Base-by-base conservation (phyloP, 2,329 filamentous ascomycete species). In the Fusarium sacchari region DNA sequence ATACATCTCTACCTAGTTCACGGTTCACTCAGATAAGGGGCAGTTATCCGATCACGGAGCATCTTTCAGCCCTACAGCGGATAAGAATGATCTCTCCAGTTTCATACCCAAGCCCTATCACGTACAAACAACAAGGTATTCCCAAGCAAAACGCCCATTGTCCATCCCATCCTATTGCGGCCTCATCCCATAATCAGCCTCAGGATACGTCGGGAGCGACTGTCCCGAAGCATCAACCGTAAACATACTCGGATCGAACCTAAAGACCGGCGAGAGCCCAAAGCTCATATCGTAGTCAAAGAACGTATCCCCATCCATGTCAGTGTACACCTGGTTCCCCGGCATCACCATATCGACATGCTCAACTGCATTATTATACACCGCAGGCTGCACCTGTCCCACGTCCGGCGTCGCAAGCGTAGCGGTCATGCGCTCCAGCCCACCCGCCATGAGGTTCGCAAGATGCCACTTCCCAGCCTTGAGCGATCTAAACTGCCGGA, bases 361-460 rank as follows among this genome's bases (percentile, higher is more conserved):
- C 39, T 76, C 76, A 40, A 67, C 36, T 11, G 76, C 58, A 12
- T 70, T 66, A 3, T 67, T 65, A 6, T 57, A 69, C 30, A 66
- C 60, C 6, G 59, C 58, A 3, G 66, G 71, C 3, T 69, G 46
- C 1, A 61, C 34, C 9, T 52, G 34, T 11, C 72, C 58, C 17
- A 72, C 59, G 3, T 60, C 60, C 5, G 47, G 59, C 13, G 73
- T 43, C 14, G 60, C 70, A 34, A 63, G 58, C 9, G 75, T 76
- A 34, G 65, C 71, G 12, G 76, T 76, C 77, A 86, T 82, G 50
- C 82, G 84, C 60, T 86, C 85, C 5, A 87, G 67, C 1, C 85
- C 85, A 1, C 83, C 81, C 5, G 83, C 84, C 84, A 87, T 87
- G n/a, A 86, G 79, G 50, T 86, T 83, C 6, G 84, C 83, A 6